These are phyloP conservation scores for Kitagawia praeruptora DNA, from an alignment of 129 eudicot genomes.

Conservation along the genomic window DNA sequence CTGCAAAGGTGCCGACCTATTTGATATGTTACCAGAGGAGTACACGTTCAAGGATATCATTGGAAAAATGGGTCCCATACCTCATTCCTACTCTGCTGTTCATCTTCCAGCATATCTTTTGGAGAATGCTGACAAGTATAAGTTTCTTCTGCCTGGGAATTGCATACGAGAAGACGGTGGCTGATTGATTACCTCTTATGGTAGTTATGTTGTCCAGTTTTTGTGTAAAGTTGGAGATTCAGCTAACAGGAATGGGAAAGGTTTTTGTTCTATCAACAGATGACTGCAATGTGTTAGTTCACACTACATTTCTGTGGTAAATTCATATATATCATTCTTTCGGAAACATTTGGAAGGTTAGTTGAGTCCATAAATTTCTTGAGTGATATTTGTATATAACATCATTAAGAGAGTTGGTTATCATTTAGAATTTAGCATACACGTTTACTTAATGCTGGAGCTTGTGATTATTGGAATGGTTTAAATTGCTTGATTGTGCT, in stretches of 20 bases:
- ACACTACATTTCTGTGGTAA: slow-evolving; percentile 10
- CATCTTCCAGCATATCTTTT: slow-evolving; percentile 54
- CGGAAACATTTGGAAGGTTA: slow-evolving; percentile 29
- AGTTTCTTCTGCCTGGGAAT: slow-evolving; percentile 52
- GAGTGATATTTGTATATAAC: slow-evolving; percentile 44
- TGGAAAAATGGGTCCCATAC: slow-evolving; percentile 62
- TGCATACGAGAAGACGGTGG: slow-evolving; percentile 51
- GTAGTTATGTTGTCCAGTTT: neutral
- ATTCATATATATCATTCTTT: slow-evolving; percentile 26
- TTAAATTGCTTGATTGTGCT: slow-evolving; percentile 5
- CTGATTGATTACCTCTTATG: slow-evolving; percentile 12
- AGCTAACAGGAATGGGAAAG: slow-evolving; percentile 13
- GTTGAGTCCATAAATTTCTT: slow-evolving; percentile 24
- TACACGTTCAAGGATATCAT: slow-evolving; percentile 49
- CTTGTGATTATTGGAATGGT: slow-evolving; percentile 15
- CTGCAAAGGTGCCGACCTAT: slow-evolving; percentile 49
- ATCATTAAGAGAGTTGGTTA: slow-evolving; percentile 24
- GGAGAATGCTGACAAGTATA: slow-evolving; percentile 48
- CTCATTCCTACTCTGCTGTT: slow-evolving; percentile 59
- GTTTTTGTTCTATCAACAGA: slow-evolving; percentile 18
- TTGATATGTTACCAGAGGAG: slow-evolving; percentile 64
- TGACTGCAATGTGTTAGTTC: slow-evolving; percentile 18
- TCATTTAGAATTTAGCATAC: slow-evolving; percentile 26
- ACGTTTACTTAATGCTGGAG: slow-evolving; percentile 17
- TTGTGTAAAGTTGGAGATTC: slow-evolving; percentile 18